Percentiles rank a stretch among this genome's conserved stretches.
phyloP scores from a whole-genome alignment of 805 yeast species.

The Osmozyma mogii region DNA sequence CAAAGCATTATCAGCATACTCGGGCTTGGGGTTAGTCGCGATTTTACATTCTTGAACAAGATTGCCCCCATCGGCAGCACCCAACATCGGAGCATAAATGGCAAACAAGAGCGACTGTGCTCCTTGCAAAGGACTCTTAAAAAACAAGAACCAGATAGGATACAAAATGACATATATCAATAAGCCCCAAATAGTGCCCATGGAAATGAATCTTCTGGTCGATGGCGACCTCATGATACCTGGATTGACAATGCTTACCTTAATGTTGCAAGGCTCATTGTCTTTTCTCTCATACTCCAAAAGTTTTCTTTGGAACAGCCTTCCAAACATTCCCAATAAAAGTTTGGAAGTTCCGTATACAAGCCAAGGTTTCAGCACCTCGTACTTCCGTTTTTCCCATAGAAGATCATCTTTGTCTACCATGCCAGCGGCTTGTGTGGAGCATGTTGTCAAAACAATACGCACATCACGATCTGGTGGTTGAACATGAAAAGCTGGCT shows the following conservation, averaged over 20 bases:
- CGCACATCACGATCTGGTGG: conserved; percentile 94
- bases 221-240: conserved; percentile 88
- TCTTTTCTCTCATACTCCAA: conserved; percentile 58
- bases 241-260: conserved; percentile 76
- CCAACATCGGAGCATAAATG: conserved; percentile 62
- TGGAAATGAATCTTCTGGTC: conserved; percentile 65
- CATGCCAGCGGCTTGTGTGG: conserved; percentile 66
- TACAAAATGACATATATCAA: conserved; percentile 54
- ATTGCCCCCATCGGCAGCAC: conserved; percentile 54
- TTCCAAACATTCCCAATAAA: conserved; percentile 64
- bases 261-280: conserved; percentile 60
- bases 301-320: conserved; percentile 66
- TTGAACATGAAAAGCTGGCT: conserved; percentile 82
- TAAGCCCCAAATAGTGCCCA: conserved; percentile 64
- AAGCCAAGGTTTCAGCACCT: conserved; percentile 57
- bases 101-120: conserved; percentile 71
- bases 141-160: conserved; percentile 77
- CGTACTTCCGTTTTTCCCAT: conserved; percentile 54
- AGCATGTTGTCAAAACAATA: conserved; percentile 69
- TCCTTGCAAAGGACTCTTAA: conserved; percentile 72
- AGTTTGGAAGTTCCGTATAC: conserved; percentile 80
- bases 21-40: conserved; percentile 49
- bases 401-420: conserved; percentile 58
- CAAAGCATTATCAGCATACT: conserved; percentile 52
- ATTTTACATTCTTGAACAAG: conserved; percentile 67